These are phyloP conservation scores for Coniferiporia sulphurascens DNA, from an alignment of 1,284 basidiomycete species.

Conservation along the genomic window DNA sequence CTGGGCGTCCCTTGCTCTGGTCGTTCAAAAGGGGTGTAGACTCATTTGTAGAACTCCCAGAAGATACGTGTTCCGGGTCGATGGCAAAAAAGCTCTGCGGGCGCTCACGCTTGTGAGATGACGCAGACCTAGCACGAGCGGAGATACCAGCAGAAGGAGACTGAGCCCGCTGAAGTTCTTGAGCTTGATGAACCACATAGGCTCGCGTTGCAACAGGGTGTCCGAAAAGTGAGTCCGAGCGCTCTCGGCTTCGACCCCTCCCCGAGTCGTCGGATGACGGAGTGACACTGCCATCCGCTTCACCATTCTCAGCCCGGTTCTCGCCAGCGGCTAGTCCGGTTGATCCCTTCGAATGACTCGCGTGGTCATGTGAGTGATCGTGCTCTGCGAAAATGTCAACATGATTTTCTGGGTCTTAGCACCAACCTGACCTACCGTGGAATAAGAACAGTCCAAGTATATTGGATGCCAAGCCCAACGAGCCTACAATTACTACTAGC, in stretches of 20 bases:
- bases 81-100: not conserved
- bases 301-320: conserved; percentile 14
- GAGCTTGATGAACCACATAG: conserved; percentile 82
- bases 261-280: conserved; percentile 20
- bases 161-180: conserved; percentile 65
- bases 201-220: conserved; percentile 90
- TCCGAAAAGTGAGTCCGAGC: conserved; percentile 61
- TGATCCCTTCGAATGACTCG: conserved; percentile 15
- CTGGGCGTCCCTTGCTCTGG: not conserved
- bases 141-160: conserved; percentile 40
- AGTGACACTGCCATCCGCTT: conserved; percentile 21
- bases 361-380: conserved; percentile 49
- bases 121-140: not conserved
- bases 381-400: conserved; percentile 50
- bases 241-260: conserved; percentile 32
- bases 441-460: conserved; percentile 93
- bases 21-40: conserved; percentile 9
- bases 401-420: not conserved
- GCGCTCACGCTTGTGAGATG: not conserved
- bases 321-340: conserved; percentile 14
- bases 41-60: not conserved
- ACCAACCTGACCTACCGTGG: conserved; percentile 61
- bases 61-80: not conserved
- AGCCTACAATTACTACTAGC: conserved; percentile 88
- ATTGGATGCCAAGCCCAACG: conserved; percentile 86